Percentiles rank a stretch among this genome's conserved stretches.
phyloP scores from a whole-genome alignment of 176 grass and related monocot genomes.

The Alloteropsis semialata region DNA sequence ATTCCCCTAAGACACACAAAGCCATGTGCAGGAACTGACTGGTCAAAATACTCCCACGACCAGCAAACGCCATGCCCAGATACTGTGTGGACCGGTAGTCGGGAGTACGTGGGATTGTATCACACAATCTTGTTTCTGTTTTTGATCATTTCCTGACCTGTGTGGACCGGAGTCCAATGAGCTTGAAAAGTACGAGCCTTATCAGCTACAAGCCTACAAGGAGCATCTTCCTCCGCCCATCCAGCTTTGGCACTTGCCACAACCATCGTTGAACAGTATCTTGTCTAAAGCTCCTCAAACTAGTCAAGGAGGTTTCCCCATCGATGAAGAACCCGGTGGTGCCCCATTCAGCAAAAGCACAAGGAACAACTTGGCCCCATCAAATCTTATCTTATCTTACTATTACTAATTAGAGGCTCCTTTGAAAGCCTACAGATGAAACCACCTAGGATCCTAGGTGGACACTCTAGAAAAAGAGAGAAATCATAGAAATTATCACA shows the following conservation, averaged over 20 bases:
- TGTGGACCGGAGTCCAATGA: not conserved
- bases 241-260: not conserved
- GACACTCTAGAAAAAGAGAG: no score
- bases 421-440: no score
- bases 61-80: no score
- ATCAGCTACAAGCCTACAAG: no score
- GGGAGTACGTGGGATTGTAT: not conserved
- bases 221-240: not conserved
- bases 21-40: not conserved
- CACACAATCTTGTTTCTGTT: not conserved
- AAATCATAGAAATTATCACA: no score
- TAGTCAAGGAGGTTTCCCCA: not conserved
- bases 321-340: not conserved
- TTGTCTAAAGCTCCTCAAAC: not conserved
- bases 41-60: not conserved
- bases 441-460: no score
- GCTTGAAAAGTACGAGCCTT: not conserved
- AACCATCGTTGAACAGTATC: not conserved
- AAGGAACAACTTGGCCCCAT: not conserved
- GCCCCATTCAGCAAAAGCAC: not conserved
- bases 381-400: no score
- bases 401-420: no score
- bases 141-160: not conserved
- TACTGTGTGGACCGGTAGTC: no score
- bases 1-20: not conserved